Percentiles rank a stretch among this genome's conserved stretches.
Conservation (phyloP, 1,284 basidiomycete genomes). For the Austroboletus novae-zelandiae region DNA sequence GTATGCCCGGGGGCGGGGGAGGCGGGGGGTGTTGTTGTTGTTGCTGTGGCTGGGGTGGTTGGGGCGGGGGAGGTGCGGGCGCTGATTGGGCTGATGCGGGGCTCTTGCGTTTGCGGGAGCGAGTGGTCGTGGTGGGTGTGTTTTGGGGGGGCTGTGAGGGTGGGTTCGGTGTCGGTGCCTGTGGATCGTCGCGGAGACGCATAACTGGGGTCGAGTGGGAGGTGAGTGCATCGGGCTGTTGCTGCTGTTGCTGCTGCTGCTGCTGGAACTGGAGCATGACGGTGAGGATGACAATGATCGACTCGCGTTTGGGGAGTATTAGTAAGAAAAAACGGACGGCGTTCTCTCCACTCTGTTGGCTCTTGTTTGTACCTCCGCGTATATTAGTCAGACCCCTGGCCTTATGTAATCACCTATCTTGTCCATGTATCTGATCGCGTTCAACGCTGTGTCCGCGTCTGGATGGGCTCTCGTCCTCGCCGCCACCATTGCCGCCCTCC, state of each 20-base stretch:
- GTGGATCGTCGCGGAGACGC: constrained; percentile 60
- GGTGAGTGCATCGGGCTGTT: constrained; percentile 35
- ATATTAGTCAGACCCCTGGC: constrained; percentile 5
- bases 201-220: constrained; percentile 45
- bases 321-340: constrained; percentile 33
- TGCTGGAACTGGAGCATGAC: constrained; percentile 35
- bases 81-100: constrained; percentile 32
- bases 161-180: constrained; percentile 11
- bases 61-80: constrained; percentile 25
- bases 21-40: constrained; percentile 25
- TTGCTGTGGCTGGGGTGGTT: constrained; percentile 29
- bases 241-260: constrained; percentile 28
- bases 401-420: background rate
- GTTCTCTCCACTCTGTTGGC: constrained; percentile 15
- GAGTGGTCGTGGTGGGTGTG: constrained; percentile 25
- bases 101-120: constrained; percentile 52
- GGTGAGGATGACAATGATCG: constrained; percentile 34
- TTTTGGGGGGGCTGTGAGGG: constrained; percentile 36
- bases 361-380: constrained; percentile 17
- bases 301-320: constrained; percentile 37
- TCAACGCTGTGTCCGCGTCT: constrained; percentile 72
- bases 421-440: constrained; percentile 64
- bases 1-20: constrained; percentile 27
- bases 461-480: constrained; percentile 76
- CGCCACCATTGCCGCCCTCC: constrained; percentile 28